phyloP scores from a whole-genome alignment of 495 filamentous ascomycete species.

The Neurospora sp. region DNA sequence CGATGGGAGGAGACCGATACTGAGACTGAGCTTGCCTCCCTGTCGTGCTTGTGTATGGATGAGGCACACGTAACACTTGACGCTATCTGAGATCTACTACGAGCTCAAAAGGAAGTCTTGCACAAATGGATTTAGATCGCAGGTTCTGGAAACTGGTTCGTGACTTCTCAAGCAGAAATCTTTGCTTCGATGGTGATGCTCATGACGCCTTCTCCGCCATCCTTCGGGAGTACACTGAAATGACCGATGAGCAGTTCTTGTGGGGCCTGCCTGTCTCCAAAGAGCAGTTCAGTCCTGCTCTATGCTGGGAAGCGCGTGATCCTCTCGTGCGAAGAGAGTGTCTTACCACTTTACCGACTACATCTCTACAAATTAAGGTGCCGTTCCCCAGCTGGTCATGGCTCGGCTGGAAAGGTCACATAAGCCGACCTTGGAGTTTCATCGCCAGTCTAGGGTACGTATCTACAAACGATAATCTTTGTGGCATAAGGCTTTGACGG shows the following conservation, averaged over 20 bases:
- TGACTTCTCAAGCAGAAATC: not conserved
- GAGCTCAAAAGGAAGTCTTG: too few relatives aligned
- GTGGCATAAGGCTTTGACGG: too few relatives aligned
- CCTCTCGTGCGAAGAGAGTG: constrained; percentile 2
- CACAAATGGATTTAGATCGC: too few relatives aligned
- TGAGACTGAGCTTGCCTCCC: constrained; percentile 5
- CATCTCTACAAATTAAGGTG: not conserved
- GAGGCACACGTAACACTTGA: not conserved
- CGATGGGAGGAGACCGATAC: constrained; percentile 5
- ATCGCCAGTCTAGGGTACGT: not conserved
- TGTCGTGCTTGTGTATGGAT: not conserved
- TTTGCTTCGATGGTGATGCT: not conserved
- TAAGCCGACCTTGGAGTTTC: fast-evolving
- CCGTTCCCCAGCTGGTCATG: constrained; percentile 15
- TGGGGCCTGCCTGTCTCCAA: constrained; percentile 7
- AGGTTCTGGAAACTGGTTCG: not conserved
- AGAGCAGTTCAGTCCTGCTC: not conserved
- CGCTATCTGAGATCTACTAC: too few relatives aligned
- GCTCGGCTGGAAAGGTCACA: constrained; percentile 9
- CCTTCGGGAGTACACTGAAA: not conserved
- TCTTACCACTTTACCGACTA: not conserved
- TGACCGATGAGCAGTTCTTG: constrained; percentile 7
- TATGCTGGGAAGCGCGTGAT: constrained; percentile 3
- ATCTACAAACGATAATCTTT: not conserved
- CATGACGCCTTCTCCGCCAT: constrained; percentile 13